Conservation (phyloP, 768 basidiomycete species). For the Kwoniella mangroviensis region DNA sequence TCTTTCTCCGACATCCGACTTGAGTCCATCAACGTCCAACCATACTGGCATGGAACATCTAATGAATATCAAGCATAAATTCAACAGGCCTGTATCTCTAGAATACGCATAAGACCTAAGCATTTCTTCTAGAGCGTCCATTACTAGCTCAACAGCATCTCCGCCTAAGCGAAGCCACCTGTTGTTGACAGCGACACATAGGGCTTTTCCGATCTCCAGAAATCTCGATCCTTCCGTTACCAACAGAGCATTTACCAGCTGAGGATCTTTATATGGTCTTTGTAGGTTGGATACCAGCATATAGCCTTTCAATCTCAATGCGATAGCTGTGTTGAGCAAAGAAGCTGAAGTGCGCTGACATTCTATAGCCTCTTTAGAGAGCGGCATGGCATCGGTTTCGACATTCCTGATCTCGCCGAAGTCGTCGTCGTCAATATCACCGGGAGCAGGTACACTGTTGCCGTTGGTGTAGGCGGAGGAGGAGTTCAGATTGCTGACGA, state of each 20-base stretch:
- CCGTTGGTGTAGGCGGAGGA: neutral
- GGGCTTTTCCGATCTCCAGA: constrained; percentile 65
- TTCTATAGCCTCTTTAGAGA: constrained; percentile 42
- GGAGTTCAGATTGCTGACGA: constrained; percentile 6
- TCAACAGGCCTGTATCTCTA: constrained; percentile 64
- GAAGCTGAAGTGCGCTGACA: constrained; percentile 28
- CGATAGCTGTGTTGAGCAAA: constrained; percentile 27
- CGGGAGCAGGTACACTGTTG: constrained; percentile 4
- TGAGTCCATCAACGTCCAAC: constrained; percentile 59
- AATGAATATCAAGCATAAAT: constrained; percentile 68
- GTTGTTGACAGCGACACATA: constrained; percentile 65
- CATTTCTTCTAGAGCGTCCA: constrained; percentile 65
- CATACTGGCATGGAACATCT: constrained; percentile 68
- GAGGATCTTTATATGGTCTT: constrained; percentile 33
- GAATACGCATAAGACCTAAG: constrained; percentile 65
- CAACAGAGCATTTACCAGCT: constrained; percentile 47
- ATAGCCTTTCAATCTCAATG: constrained; percentile 33
- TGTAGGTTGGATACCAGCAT: constrained; percentile 16
- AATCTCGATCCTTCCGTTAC: constrained; percentile 63
- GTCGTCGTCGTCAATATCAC: constrained; percentile 43
- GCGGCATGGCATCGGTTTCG: constrained; percentile 48
- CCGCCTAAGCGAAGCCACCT: constrained; percentile 65
- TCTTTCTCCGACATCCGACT: constrained; percentile 60
- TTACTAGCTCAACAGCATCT: constrained; percentile 64
- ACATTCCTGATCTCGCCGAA: constrained; percentile 49